Percentiles rank a stretch among this genome's conserved stretches.
These are phyloP conservation scores for Gaeumannomyces tritici DNA, from an alignment of 2,329 filamentous ascomycete genomes.

Conservation along the genomic window DNA sequence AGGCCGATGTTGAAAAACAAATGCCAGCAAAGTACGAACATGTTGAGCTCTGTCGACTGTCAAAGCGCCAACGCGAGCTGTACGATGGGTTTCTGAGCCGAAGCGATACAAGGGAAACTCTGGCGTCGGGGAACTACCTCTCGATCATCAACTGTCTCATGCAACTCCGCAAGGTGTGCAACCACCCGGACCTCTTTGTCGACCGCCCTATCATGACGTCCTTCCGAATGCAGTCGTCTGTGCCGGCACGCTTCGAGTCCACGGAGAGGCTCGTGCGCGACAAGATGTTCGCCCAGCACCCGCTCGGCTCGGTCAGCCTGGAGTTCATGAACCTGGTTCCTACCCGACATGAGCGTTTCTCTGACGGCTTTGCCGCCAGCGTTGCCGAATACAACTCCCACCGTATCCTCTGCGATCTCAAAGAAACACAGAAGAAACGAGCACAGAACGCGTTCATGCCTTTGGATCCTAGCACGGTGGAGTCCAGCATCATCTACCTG, in stretches of 20 bases:
- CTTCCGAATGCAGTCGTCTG: constrained; percentile 79
- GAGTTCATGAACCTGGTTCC: constrained; percentile 74
- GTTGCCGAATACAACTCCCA: constrained; percentile 62
- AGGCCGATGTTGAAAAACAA: constrained; percentile 96
- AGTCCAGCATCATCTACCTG: constrained; percentile 61
- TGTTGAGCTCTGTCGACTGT: constrained; percentile 89
- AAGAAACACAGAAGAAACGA: constrained; percentile 58
- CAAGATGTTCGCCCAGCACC: constrained; percentile 50
- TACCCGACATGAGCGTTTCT: constrained; percentile 61
- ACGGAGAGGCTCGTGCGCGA: constrained; percentile 63
- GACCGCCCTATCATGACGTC: constrained; percentile 95
- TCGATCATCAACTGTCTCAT: constrained; percentile 98
- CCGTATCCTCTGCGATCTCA: constrained; percentile 57
- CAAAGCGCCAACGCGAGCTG: constrained; percentile 87
- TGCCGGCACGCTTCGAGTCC: constrained; percentile 62
- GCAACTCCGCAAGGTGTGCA: constrained; percentile 96
- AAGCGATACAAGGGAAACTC: constrained; percentile 77
- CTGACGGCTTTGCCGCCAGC: constrained; percentile 39
- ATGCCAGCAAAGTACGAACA: constrained; percentile 98
- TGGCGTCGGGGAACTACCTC: constrained; percentile 89
- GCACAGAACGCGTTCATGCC: constrained; percentile 44
- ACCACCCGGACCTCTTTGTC: constrained; percentile 94
- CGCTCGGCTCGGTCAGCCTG: constrained; percentile 58
- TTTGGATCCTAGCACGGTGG: constrained; percentile 57
- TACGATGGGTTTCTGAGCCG: constrained; percentile 95